A percentile compares a stretch with the other conserved stretches of the same genome.
phyloP scores from a whole-genome alignment of 352 stramenopile species.

The Phytophthora agathidicida region DNA sequence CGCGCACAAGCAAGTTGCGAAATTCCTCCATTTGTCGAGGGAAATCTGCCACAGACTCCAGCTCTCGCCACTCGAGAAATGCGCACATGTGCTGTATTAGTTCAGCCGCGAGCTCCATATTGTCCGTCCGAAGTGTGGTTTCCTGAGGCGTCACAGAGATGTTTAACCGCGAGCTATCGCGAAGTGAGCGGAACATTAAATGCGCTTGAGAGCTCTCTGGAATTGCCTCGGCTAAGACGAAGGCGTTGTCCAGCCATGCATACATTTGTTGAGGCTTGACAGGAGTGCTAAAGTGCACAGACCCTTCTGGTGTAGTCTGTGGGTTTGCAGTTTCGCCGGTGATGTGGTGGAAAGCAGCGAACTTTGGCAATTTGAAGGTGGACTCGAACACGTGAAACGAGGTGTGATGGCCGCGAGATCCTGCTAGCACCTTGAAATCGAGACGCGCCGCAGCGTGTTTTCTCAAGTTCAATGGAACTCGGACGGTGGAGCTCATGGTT shows the following conservation, averaged over 20 bases:
- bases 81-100: constrained; percentile 89
- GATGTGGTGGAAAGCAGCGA: constrained; percentile 82
- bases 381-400: constrained; percentile 91
- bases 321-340: constrained; percentile 22
- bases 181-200: constrained; percentile 66
- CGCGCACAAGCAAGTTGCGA: constrained; percentile 67
- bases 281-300: constrained; percentile 73
- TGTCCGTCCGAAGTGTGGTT: constrained; percentile 75
- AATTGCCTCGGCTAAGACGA: constrained; percentile 48
- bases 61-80: constrained; percentile 84
- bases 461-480: constrained; percentile 59
- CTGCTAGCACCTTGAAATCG: constrained; percentile 79
- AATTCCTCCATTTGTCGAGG: constrained; percentile 89
- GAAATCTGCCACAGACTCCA: constrained; percentile 89
- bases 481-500: constrained; percentile 48
- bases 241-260: constrained; percentile 73
- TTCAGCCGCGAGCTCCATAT: constrained; percentile 88
- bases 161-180: constrained; percentile 54
- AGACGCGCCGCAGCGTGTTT: constrained; percentile 75
- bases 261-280: constrained; percentile 79
- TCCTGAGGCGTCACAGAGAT: constrained; percentile 60
- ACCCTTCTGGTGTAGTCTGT: constrained; percentile 47
- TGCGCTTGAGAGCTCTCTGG: constrained; percentile 50
- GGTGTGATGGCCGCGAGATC: constrained; percentile 74
- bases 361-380: constrained; percentile 81